phyloP scores from a whole-genome alignment of 495 filamentous ascomycete genomes.

The Viridothelium virens region DNA sequence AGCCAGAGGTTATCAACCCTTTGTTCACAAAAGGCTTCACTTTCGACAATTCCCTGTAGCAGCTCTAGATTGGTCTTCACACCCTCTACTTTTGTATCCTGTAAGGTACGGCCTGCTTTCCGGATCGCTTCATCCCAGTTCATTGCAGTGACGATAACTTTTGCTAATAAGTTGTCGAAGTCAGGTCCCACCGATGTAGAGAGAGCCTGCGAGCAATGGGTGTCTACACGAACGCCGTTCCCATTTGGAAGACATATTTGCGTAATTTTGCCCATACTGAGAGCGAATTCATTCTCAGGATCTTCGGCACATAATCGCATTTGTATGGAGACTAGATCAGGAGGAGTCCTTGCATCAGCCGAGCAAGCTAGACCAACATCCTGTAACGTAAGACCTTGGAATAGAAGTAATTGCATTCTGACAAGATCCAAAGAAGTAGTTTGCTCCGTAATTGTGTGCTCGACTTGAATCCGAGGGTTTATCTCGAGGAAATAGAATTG shows the following conservation, averaged over 20 bases:
- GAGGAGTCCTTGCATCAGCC: slow-evolving; percentile 29
- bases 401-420: slow-evolving; percentile 46
- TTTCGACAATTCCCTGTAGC: slow-evolving; percentile 45
- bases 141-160: slow-evolving; percentile 52
- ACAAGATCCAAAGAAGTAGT: slow-evolving; percentile 35
- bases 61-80: slow-evolving; percentile 51
- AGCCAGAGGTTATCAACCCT: slow-evolving; percentile 53
- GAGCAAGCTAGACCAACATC: slow-evolving; percentile 37
- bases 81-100: slow-evolving; percentile 46
- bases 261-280: slow-evolving; percentile 52
- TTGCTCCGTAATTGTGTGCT: slow-evolving; percentile 48
- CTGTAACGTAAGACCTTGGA: slow-evolving; percentile 43
- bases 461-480: slow-evolving; percentile 41
- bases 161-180: slow-evolving; percentile 54
- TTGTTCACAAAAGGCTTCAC: slow-evolving; percentile 41
- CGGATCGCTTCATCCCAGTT: slow-evolving; percentile 44
- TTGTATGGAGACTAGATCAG: slow-evolving; percentile 44
- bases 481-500: slow-evolving; percentile 37
- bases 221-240: slow-evolving; percentile 51
- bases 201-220: slow-evolving; percentile 39
- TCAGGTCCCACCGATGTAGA: slow-evolving; percentile 44
- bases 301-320: slow-evolving; percentile 53
- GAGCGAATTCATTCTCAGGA: slow-evolving; percentile 43
- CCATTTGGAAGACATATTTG: slow-evolving; percentile 48
- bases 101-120: slow-evolving; percentile 48